These are phyloP conservation scores for Podospora sp. DNA, from an alignment of 495 filamentous ascomycete genomes.

Conservation along the genomic window DNA sequence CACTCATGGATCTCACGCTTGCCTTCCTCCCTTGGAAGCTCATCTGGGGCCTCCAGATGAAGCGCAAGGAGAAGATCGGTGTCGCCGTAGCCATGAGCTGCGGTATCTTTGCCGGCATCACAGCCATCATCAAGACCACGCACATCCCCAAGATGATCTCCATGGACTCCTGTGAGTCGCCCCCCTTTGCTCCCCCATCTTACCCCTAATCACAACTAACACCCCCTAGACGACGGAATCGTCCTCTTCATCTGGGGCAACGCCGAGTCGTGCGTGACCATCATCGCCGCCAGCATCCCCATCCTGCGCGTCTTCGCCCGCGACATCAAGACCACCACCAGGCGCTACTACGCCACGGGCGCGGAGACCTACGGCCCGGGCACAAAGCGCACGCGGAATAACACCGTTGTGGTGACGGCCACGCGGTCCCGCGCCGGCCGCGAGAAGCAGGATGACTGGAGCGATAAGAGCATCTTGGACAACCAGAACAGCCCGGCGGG, in stretches of 20 bases:
- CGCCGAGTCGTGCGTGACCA: conserved; percentile 33
- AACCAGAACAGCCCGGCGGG: neutral
- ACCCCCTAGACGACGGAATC: conserved; percentile 18
- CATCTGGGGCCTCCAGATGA: conserved; percentile 40
- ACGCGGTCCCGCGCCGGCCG: conserved; percentile 2
- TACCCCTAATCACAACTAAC: neutral
- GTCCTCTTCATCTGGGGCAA: conserved; percentile 29
- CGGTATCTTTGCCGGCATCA: conserved; percentile 34
- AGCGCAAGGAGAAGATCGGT: conserved; percentile 40
- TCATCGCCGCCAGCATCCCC: conserved; percentile 37
- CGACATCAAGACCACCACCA: conserved; percentile 18
- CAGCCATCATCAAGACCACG: conserved; percentile 31
- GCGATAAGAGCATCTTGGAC: conserved; percentile 18
- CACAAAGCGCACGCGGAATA: neutral
- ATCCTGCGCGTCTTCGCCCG: conserved; percentile 32
- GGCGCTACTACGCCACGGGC: conserved; percentile 11
- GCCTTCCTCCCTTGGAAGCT: conserved; percentile 42
- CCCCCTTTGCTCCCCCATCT: neutral
- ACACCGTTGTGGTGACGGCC: conserved; percentile 9
- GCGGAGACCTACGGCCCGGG: neutral
- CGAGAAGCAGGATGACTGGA: conserved; percentile 16
- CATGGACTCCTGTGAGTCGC: conserved; percentile 1
- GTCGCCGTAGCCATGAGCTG: conserved; percentile 44
- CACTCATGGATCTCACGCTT: conserved; percentile 36
- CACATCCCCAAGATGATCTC: conserved; percentile 22